Evolutionary conservation across 106 monocot genomes (phyloP).

Genomic region (Alisma plantagoaquatica): DNA sequence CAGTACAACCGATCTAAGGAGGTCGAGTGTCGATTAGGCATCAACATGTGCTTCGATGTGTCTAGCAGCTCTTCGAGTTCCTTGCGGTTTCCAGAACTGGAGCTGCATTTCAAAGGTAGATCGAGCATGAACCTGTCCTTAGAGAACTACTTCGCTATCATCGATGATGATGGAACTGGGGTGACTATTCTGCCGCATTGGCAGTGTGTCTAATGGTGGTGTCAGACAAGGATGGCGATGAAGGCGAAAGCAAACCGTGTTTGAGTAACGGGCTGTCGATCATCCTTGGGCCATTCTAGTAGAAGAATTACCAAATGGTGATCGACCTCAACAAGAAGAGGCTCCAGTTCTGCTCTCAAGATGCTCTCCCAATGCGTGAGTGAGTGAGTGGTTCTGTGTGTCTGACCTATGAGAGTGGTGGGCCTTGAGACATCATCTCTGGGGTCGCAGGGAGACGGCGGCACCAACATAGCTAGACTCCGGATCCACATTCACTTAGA

Average conservation of each 20-base stretch:
- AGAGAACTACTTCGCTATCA: slow-evolving; percentile 67
- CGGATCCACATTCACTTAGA: slow-evolving; percentile 80
- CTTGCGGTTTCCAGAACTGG: slow-evolving; percentile 37
- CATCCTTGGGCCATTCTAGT: too few relatives aligned
- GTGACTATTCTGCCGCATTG: too few relatives aligned
- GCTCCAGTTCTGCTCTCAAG: too few relatives aligned
- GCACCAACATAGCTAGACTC: slow-evolving; percentile 78
- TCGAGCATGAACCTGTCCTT: slow-evolving; percentile 52
- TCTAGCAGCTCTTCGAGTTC: slow-evolving; percentile 9
- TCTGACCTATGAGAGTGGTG: too few relatives aligned
- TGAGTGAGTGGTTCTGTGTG: too few relatives aligned
- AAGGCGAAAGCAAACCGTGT: background rate
- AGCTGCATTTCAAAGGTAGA: slow-evolving; percentile 62
- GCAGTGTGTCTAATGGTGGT: slow-evolving; percentile 59
- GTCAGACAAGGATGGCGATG: too few relatives aligned
- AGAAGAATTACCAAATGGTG: too few relatives aligned
- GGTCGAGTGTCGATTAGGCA: slow-evolving; percentile 41
- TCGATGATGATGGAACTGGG: slow-evolving; percentile 9
- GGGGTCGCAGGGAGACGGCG: slow-evolving; percentile 33
- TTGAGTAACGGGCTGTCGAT: too few relatives aligned
- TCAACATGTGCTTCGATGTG: slow-evolving; percentile 51
- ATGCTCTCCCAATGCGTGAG: too few relatives aligned
- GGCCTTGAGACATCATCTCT: too few relatives aligned
- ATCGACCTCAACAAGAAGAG: too few relatives aligned
- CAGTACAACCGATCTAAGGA: slow-evolving; percentile 33